Evolutionary conservation across 176 grass and related monocot species (phyloP), one percentile per base, ranked within the genome.

Genomic region (barley (Hordeum vulgare)): DNA sequence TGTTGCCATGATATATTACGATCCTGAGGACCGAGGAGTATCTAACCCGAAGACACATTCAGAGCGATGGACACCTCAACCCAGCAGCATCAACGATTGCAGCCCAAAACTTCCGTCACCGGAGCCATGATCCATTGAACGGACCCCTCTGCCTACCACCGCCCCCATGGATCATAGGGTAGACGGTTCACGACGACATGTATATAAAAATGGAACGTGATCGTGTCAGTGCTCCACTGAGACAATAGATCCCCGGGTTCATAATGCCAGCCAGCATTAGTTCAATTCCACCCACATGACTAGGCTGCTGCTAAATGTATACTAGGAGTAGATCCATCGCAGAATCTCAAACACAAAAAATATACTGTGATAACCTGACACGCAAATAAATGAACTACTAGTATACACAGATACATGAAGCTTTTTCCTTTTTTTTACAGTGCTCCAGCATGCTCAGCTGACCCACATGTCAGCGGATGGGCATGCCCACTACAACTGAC

Each of bases 231-330:
- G 21, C 31, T 24, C 0, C 9, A 41, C 17, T 47, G 18, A 75
- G 42, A 57, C 59, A 74, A 36, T 35, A 51, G 77, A 89, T 89
- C 56, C 44, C 11, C 11, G 44, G 10, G 26, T 82, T 77, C 76
- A 75, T 74, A 80, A 75, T 28, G 18, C 27, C 35, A 9, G 9
- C 35, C 35, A 9, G 72, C 88, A 86, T n/a, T n/a, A n/a, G n/a
- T 90, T 90, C 20, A 86, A 90, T 83, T 83, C 84, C 66, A 15
- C 35, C 17, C 84, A 78, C 74, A 67, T 79, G 88, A 66, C 34
- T 11, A 31, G 34, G 21, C 29, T 58, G 21, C 60, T 6, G 17
- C 54, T 76, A 87, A 27, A 27, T 27, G 0, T 21, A 26, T 33
- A n/a, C n/a, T n/a, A 17, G 74, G 7, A 9, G 7, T 5, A 40